Base-by-base conservation (phyloP, 441 rosid genomes). In the Capsella rubella region DNA sequence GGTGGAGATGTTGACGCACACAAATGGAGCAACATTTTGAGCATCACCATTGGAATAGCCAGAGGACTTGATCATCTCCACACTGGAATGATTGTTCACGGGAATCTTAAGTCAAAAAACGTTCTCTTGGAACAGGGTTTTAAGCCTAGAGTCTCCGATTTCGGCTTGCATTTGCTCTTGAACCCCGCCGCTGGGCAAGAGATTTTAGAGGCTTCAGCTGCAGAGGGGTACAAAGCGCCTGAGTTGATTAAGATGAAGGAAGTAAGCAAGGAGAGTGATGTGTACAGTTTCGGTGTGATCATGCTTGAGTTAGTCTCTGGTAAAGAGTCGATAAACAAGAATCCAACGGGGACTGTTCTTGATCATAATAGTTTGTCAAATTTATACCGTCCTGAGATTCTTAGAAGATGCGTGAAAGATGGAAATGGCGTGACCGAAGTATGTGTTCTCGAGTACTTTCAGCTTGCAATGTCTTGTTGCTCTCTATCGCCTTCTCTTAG, bases 201-300 rank as follows among this genome's bases (percentile, higher is more conserved):
- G 83, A 81, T 90, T 85, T 87, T 92, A 1, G 97, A 95, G 59
- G 81, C 83, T 40, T 85, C 83, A 9, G 90, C 93, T 16, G 83
- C 81, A 12, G 84, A 92, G 80, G 99, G 97, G 6, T 95, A 92
- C 69, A 95, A 85, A 80, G 93, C 99, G 18, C 97, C 97, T 12
- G 97, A 95, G 80, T 85, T 95, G 61, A 87, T 89, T 64, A 90
- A 95, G 80, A 88, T 92, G 90, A 89, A 82, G 81, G 97, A 92
- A 76, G 94, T 80, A 29, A 87, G 81, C 31, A 84, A 74, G 56
- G 89, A 81, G 82, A 84, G 86, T 47, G 99, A 95, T 61, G 82
- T 89, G 16, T 92, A 87, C 75, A 80, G 92, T 77, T 82, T 89
- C 3, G 99, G 99, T 16, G 78, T 89, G 50, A 84, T 89, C 52